Evolutionary conservation across 2,329 filamentous ascomycete genomes (phyloP).

Genomic region (Hypoxylon sp.): DNA sequence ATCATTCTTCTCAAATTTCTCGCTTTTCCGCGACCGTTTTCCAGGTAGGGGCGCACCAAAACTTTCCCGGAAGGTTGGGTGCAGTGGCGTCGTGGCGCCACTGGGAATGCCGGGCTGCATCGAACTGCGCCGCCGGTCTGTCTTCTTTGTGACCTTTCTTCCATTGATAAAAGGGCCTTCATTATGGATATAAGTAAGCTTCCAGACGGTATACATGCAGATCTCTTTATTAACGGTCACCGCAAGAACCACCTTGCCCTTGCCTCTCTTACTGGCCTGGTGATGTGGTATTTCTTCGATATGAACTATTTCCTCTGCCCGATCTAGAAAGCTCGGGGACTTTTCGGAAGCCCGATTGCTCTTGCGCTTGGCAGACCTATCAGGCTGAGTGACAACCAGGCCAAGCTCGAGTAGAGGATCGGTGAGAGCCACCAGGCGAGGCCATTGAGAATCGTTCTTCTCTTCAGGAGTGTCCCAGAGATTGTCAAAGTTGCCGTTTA

Average conservation of each 20-base stretch:
- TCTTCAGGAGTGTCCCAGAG: slow-evolving; percentile 70
- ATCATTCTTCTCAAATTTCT: slow-evolving; percentile 61
- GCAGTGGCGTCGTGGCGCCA: slow-evolving; percentile 83
- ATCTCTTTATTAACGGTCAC: slow-evolving; percentile 85
- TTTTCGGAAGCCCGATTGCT: slow-evolving; percentile 59
- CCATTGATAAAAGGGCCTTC: slow-evolving; percentile 70
- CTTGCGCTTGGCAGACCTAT: slow-evolving; percentile 57
- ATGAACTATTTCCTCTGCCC: slow-evolving; percentile 86
- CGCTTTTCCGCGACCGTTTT: slow-evolving; percentile 68
- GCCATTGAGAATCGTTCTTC: slow-evolving; percentile 73
- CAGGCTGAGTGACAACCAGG: slow-evolving; percentile 77
- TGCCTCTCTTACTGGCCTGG: slow-evolving; percentile 55
- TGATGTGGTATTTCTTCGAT: slow-evolving; percentile 77
- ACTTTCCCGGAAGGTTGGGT: slow-evolving; percentile 81
- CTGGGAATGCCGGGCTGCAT: slow-evolving; percentile 79
- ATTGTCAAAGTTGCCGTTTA: slow-evolving; percentile 69
- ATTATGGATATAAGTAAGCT: slow-evolving; percentile 80
- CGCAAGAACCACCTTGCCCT: slow-evolving; percentile 75
- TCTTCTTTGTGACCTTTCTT: slow-evolving; percentile 62
- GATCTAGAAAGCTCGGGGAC: slow-evolving; percentile 74
- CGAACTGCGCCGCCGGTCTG: slow-evolving; percentile 71
- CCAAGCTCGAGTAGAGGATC: slow-evolving; percentile 90
- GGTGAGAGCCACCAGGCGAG: slow-evolving; percentile 84
- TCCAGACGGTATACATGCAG: slow-evolving; percentile 88
- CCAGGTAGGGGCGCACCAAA: slow-evolving; percentile 73